phyloP scores from a whole-genome alignment of 2,329 filamentous ascomycete species.

The Fusarium penzigii region DNA sequence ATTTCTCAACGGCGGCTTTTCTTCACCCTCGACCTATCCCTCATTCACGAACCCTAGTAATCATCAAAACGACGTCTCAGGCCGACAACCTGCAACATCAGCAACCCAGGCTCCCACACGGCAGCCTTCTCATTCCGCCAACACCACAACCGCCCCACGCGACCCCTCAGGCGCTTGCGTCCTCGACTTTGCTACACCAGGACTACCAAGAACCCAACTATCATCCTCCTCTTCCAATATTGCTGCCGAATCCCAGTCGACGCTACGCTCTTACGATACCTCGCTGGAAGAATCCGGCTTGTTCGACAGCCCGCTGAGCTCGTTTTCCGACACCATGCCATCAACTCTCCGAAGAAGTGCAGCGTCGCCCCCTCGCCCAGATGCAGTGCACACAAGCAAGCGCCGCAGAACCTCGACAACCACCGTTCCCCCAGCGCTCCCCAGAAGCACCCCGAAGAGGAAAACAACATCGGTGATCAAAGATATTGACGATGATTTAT shows the following conservation, averaged over 20 bases:
- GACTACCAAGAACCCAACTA: conserved; percentile 24
- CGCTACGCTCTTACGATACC: conserved; percentile 30
- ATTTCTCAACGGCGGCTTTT: conserved; percentile 34
- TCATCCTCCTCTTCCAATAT: conserved; percentile 25
- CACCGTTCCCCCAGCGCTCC: conserved; percentile 1
- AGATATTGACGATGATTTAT: conserved; percentile 31
- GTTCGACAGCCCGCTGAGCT: conserved; percentile 28
- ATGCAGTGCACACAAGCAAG: conserved; percentile 24
- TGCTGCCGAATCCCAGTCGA: conserved; percentile 27
- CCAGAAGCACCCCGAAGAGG: conserved; percentile 10
- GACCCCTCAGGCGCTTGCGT: conserved; percentile 22
- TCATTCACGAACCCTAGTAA: conserved; percentile 24
- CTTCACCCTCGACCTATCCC: conserved; percentile 39
- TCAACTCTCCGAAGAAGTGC: conserved; percentile 18
- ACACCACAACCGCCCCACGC: conserved; percentile 20
- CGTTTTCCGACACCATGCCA: conserved; percentile 35
- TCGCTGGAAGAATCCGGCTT: conserved; percentile 27
- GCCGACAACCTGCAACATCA: conserved; percentile 7
- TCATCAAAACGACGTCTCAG: conserved; percentile 13
- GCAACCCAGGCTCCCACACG: conserved; percentile 21
- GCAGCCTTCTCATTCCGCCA: conserved; percentile 15
- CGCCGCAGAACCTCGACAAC: conserved; percentile 26
- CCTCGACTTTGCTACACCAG: conserved; percentile 14
- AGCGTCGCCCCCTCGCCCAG: conserved; percentile 13
- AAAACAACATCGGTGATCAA: conserved; percentile 8